phyloP scores from a whole-genome alignment of 2,329 filamentous ascomycete species.

The Aspergillus flavus region DNA sequence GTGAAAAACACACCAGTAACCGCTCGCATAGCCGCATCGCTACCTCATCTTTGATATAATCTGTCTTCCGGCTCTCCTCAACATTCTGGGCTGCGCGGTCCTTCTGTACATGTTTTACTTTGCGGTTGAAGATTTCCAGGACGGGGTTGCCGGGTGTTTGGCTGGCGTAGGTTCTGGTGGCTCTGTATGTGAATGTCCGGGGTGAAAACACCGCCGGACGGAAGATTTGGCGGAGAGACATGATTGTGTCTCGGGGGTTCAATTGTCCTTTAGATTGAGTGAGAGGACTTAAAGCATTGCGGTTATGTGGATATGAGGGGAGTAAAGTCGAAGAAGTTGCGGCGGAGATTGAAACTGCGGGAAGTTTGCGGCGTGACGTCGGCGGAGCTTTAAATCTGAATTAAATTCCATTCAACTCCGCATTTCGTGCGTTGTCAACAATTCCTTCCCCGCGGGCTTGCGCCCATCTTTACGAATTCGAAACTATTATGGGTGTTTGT shows the following conservation, averaged over 20 bases:
- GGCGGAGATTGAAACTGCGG: conserved; percentile 2
- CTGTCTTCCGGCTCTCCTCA: conserved; percentile 74
- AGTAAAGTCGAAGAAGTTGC: not conserved
- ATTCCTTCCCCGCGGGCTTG: not conserved
- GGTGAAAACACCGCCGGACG: conserved; percentile 20
- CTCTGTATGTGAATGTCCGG: conserved; percentile 15
- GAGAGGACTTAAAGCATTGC: not conserved
- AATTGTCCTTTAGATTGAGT: not conserved
- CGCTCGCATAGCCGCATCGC: conserved; percentile 82
- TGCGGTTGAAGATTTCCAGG: conserved; percentile 88
- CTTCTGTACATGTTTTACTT: conserved; percentile 86
- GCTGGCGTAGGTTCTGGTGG: conserved; percentile 68
- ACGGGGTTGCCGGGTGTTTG: conserved; percentile 75
- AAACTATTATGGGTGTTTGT: not conserved
- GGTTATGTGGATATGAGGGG: not conserved
- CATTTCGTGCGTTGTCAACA: conserved; percentile 1
- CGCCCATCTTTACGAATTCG: not conserved
- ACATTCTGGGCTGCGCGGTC: conserved; percentile 76
- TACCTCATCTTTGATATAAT: conserved; percentile 93
- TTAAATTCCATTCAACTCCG: not conserved
- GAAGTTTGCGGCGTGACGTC: conserved; percentile 12
- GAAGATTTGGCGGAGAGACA: conserved; percentile 28
- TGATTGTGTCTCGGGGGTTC: conserved; percentile 7
- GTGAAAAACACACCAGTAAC: conserved; percentile 63
- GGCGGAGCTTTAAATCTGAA: not conserved